Evolutionary conservation across 495 filamentous ascomycete genomes (phyloP).

Genomic region (Podospora pseudoanserina): DNA sequence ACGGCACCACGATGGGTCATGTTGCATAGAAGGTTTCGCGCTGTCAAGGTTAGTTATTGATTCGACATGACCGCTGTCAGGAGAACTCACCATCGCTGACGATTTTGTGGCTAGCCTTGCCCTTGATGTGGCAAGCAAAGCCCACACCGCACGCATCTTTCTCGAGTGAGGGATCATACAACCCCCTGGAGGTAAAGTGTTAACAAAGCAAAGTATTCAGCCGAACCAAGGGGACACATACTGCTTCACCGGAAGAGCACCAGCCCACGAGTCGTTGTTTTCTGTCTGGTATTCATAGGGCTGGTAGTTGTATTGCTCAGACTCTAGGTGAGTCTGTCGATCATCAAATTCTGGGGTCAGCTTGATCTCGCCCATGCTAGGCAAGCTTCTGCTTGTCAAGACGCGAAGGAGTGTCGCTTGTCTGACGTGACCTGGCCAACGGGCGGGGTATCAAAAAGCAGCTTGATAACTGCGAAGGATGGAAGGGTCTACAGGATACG

Average conservation of each 20-base stretch:
- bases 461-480: neutral
- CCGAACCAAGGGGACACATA: slow-evolving; percentile 31
- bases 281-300: slow-evolving; percentile 81
- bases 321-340: slow-evolving; percentile 50
- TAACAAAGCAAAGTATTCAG: neutral
- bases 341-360: slow-evolving; percentile 53
- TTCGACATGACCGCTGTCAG: neutral
- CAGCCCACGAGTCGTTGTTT: slow-evolving; percentile 91
- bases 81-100: slow-evolving; percentile 86
- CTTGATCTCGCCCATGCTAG: slow-evolving; percentile 54
- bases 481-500: neutral
- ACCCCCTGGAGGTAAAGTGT: slow-evolving; percentile 50
- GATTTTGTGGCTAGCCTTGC: slow-evolving; percentile 96
- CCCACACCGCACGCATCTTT: slow-evolving; percentile 99
- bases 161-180: slow-evolving; percentile 94
- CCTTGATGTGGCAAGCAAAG: slow-evolving; percentile 98
- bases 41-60: slow-evolving; percentile 40
- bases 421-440: slow-evolving; percentile 8
- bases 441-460: slow-evolving; percentile 6
- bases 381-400: slow-evolving; percentile 38
- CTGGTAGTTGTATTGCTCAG: slow-evolving; percentile 50
- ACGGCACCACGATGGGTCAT: slow-evolving; percentile 99
- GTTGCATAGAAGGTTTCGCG: slow-evolving; percentile 93
- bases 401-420: slow-evolving; percentile 6
- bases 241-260: slow-evolving; percentile 93